Evolutionary conservation across 495 filamentous ascomycete species (phyloP).

Genomic region (Neurospora intermedia): DNA sequence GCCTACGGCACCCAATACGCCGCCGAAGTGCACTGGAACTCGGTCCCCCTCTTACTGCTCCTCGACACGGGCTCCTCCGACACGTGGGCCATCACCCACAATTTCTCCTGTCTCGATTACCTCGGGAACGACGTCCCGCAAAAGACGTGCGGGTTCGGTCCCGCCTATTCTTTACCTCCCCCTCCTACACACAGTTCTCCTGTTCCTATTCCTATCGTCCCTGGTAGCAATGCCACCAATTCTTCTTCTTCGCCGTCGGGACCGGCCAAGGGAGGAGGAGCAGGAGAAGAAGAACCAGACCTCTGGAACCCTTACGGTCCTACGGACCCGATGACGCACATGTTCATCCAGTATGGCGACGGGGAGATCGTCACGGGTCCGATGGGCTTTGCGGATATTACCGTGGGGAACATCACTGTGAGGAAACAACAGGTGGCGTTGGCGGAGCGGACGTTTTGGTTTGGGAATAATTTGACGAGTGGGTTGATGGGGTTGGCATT

Average conservation of each 20-base stretch:
- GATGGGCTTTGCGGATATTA: conserved; percentile 47
- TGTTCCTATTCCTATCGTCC: too few species aligned
- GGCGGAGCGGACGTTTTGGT: conserved; percentile 29
- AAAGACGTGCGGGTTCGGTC: conserved; percentile 20
- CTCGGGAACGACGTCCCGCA: conserved; percentile 13
- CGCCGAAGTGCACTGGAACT: conserved; percentile 21
- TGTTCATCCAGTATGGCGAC: conserved; percentile 50
- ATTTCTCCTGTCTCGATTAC: conserved; percentile 21
- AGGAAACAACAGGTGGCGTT: conserved; percentile 35
- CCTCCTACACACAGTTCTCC: not conserved
- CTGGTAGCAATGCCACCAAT: too few species aligned
- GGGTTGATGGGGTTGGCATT: conserved; percentile 56
- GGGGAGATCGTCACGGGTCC: conserved; percentile 45
- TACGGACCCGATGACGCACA: conserved; percentile 30
- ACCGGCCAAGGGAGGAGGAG: too few species aligned
- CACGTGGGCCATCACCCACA: conserved; percentile 35
- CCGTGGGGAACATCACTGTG: conserved; percentile 44
- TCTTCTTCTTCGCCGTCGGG: too few species aligned
- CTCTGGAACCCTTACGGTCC: conserved; percentile 17
- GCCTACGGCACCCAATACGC: conserved; percentile 31
- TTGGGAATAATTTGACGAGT: conserved; percentile 36
- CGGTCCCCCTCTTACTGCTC: conserved; percentile 24
- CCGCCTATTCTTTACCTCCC: not conserved
- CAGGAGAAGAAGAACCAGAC: not conserved
- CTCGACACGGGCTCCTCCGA: conserved; percentile 59